These are phyloP conservation scores for Sugiyamaella pinicola DNA, from an alignment of 1,139 yeast genomes.

Conservation along the genomic window DNA sequence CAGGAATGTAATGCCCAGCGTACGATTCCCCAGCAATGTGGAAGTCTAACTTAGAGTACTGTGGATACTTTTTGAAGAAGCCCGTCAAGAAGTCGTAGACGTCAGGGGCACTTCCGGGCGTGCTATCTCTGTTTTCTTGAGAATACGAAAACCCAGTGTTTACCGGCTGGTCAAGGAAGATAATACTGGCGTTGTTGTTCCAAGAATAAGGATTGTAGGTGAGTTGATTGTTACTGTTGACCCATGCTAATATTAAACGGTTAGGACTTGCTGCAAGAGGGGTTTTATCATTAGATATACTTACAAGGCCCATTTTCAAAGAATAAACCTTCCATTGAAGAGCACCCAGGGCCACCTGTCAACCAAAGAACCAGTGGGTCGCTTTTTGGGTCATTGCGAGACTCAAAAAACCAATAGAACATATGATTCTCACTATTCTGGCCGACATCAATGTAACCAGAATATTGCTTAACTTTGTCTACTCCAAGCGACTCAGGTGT, in stretches of 20 bases:
- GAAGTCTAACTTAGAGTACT: conserved; percentile 68
- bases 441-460: conserved; percentile 71
- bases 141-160: conserved; percentile 62
- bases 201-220: conserved; percentile 60
- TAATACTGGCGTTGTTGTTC: conserved; percentile 68
- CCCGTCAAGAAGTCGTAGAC: conserved; percentile 88
- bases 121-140: conserved; percentile 30
- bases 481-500: conserved; percentile 16
- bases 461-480: conserved; percentile 51
- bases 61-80: conserved; percentile 89
- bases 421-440: conserved; percentile 76
- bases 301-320: conserved; percentile 62
- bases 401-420: conserved; percentile 72
- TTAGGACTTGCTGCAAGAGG: neutral
- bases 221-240: conserved; percentile 2
- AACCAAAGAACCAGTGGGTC: conserved; percentile 70
- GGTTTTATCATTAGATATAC: neutral
- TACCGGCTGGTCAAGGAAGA: conserved; percentile 72
- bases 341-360: conserved; percentile 78
- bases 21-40: conserved; percentile 98
- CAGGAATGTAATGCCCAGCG: conserved; percentile 97
- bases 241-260: neutral
- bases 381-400: conserved; percentile 62
- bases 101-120: conserved; percentile 86
- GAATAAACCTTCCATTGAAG: conserved; percentile 57